Conservation (phyloP, 2,329 filamentous ascomycete species). For the Whalleya microplaca region DNA sequence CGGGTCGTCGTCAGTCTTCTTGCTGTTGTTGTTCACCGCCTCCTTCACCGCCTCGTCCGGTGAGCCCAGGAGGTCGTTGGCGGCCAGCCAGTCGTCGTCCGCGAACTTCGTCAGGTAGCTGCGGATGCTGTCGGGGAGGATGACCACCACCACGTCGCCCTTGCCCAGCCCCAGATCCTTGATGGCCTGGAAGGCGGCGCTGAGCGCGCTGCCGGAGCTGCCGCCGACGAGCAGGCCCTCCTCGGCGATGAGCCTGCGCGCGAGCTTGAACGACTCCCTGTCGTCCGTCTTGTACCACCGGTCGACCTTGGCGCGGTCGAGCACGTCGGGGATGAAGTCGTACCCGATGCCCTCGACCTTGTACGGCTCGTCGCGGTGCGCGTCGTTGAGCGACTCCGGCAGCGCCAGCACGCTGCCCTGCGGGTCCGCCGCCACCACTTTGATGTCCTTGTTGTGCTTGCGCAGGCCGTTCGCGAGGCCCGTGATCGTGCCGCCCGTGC, state of each 20-base stretch:
- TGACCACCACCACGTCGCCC: constrained; percentile 85
- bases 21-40: constrained; percentile 43
- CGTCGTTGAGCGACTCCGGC: constrained; percentile 78
- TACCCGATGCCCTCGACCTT: constrained; percentile 99
- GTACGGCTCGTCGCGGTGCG: constrained; percentile 81
- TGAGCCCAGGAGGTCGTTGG: constrained; percentile 84
- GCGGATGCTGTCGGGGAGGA: constrained; percentile 93
- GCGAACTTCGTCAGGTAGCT: constrained; percentile 98
- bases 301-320: constrained; percentile 79
- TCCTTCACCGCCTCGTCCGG: constrained; percentile 51
- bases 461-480: constrained; percentile 82
- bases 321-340: constrained; percentile 94
- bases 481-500: constrained; percentile 93
- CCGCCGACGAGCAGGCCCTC: constrained; percentile 93
- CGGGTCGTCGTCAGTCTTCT: constrained; percentile 65
- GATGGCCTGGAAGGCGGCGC: constrained; percentile 75
- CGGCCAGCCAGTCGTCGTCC: constrained; percentile 97
- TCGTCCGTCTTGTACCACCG: constrained; percentile 99
- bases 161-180: constrained; percentile 78
- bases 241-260: constrained; percentile 88
- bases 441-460: constrained; percentile 85
- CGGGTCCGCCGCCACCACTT: constrained; percentile 91
- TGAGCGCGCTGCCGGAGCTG: constrained; percentile 89
- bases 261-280: constrained; percentile 84
- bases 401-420: constrained; percentile 88